Percentiles rank a stretch among this genome's conserved stretches.
Evolutionary conservation across 2,329 filamentous ascomycete species (phyloP).

Genomic region (Aspergillus nomiae): DNA sequence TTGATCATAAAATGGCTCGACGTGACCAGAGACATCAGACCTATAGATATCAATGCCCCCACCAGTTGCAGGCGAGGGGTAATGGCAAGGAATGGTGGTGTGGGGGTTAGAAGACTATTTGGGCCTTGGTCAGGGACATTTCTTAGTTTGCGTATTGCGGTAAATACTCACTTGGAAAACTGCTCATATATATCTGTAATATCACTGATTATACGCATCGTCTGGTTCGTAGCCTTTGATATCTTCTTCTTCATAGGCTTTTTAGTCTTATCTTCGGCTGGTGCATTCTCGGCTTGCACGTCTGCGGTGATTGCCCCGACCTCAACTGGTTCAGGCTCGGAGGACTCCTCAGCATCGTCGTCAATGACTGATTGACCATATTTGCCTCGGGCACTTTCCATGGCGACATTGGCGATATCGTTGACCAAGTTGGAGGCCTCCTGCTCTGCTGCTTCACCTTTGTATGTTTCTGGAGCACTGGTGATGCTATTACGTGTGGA

Average conservation of each 20-base stretch:
- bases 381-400: conserved; percentile 76
- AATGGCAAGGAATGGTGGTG: conserved; percentile 61
- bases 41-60: conserved; percentile 53
- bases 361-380: conserved; percentile 67
- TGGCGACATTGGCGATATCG: conserved; percentile 69
- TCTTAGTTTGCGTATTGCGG: background rate
- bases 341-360: conserved; percentile 45
- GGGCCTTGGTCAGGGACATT: background rate
- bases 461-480: conserved; percentile 76
- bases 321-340: conserved; percentile 56
- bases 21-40: conserved; percentile 56
- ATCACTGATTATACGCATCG: conserved; percentile 69
- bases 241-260: conserved; percentile 76
- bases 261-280: conserved; percentile 64
- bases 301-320: conserved; percentile 53
- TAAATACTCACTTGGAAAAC: conserved; percentile 56
- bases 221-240: conserved; percentile 72
- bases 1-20: conserved; percentile 67
- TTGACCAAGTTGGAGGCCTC: conserved; percentile 81
- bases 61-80: conserved; percentile 59
- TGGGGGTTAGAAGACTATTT: conserved; percentile 60
- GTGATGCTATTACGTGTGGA: conserved; percentile 67
- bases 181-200: conserved; percentile 65
- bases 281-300: conserved; percentile 55
- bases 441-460: conserved; percentile 80